Percentiles rank a stretch among this genome's conserved stretches.
Evolutionary conservation across 495 filamentous ascomycete genomes (phyloP).

Genomic region (Emericellopsis terricola): DNA sequence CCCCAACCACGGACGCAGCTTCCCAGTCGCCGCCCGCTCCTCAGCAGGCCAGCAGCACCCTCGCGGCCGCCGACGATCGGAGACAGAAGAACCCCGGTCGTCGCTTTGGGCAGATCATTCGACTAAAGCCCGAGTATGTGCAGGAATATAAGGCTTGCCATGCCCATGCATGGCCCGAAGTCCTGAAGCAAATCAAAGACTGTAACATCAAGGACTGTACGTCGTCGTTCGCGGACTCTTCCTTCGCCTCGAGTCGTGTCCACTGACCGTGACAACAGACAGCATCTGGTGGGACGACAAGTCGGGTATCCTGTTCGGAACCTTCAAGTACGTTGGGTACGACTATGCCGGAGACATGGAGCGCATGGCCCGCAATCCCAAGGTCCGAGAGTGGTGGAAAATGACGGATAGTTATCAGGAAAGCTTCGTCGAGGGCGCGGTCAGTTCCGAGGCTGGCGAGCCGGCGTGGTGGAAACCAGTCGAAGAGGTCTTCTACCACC

Average conservation of each 20-base stretch:
- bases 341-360: constrained; percentile 56
- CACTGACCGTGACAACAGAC: constrained; percentile 22
- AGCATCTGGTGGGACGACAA: constrained; percentile 53
- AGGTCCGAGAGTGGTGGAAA: constrained; percentile 60
- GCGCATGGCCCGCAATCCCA: constrained; percentile 47
- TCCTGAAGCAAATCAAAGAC: constrained; percentile 50
- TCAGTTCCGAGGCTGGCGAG: constrained; percentile 37
- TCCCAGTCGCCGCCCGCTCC: too few species aligned
- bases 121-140: constrained; percentile 44
- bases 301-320: constrained; percentile 45
- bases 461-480: constrained; percentile 54
- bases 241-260: background rate
- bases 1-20: too few species aligned
- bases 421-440: constrained; percentile 41
- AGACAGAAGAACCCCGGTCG: constrained; percentile 20
- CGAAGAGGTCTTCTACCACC: constrained; percentile 53
- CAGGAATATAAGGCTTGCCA: constrained; percentile 56
- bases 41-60: constrained; percentile 8
- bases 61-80: constrained; percentile 1
- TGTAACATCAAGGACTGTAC: constrained; percentile 57
- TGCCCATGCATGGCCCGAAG: constrained; percentile 54
- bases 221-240: constrained; percentile 6
- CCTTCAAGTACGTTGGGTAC: constrained; percentile 55
- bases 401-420: constrained; percentile 61
- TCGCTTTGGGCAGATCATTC: constrained; percentile 49